Evolutionary conservation across 2,329 filamentous ascomycete genomes (phyloP).

Genomic region (Albifimbria verrucaria): DNA sequence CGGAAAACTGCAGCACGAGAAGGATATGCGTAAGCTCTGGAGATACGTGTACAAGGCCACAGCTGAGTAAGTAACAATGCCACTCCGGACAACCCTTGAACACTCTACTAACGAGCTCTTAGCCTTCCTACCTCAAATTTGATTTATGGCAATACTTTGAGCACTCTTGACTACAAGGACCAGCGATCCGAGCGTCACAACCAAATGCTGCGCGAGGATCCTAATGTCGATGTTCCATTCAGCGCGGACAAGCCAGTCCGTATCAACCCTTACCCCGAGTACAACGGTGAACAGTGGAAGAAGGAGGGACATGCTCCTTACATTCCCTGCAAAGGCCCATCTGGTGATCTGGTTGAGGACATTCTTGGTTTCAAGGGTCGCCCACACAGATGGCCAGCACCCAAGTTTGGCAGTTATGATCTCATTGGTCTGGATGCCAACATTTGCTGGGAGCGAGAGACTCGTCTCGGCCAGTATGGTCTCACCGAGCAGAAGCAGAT

Average conservation of each 20-base stretch:
- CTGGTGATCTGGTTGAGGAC: slow-evolving; percentile 58
- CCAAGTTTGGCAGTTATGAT: slow-evolving; percentile 61
- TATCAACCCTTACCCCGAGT: slow-evolving; percentile 70
- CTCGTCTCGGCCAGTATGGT: slow-evolving; percentile 67
- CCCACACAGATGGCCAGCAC: slow-evolving; percentile 55
- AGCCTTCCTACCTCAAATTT: slow-evolving; percentile 45
- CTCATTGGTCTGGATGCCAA: slow-evolving; percentile 59
- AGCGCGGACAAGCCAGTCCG: slow-evolving; percentile 46
- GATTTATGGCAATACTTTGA: slow-evolving; percentile 56
- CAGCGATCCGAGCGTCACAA: slow-evolving; percentile 28
- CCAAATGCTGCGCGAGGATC: slow-evolving; percentile 26
- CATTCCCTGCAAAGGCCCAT: slow-evolving; percentile 62
- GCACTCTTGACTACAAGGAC: slow-evolving; percentile 40
- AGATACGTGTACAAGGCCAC: slow-evolving; percentile 37
- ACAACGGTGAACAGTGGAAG: slow-evolving; percentile 62
- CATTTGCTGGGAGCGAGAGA: slow-evolving; percentile 65
- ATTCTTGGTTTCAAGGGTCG: slow-evolving; percentile 61
- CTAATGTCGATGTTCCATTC: slow-evolving; percentile 35
- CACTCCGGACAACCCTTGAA: background rate
- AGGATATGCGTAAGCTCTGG: slow-evolving; percentile 40
- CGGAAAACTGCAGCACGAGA: slow-evolving; percentile 34
- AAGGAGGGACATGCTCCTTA: slow-evolving; percentile 53
- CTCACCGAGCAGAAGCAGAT: slow-evolving; percentile 47
- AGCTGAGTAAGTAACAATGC: slow-evolving; percentile 32
- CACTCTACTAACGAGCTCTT: slow-evolving; percentile 14